Evolutionary conservation across 306 rosid genomes (phyloP), one percentile per base, ranked within the genome.

Genomic region (Prosopis cineraria): DNA sequence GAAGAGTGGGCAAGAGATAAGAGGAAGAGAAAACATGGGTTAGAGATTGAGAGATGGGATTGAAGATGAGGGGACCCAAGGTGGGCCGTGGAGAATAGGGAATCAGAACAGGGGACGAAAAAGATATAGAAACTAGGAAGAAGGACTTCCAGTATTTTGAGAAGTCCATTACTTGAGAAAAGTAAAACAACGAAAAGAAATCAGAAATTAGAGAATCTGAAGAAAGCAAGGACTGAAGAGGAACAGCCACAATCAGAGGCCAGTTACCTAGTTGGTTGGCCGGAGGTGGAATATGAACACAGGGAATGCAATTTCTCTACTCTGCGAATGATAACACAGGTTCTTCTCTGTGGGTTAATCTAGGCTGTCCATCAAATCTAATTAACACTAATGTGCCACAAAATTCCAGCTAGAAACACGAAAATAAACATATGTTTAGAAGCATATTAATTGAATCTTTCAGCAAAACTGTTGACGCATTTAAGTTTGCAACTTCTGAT

Each of bases 21-120:
- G 85, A 31, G 16, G 87, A 88, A 24, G 91, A 81, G 58, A 83
- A 79, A 25, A 93, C 72, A 66, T 6, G 62, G 10, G 78, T 62
- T 4, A 79, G 70, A 0, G 91, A 39, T 6, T 56, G 8, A 64
- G 87, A 84, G 25, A 68, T 40, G 1, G 95, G 93, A 77, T 85
- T 88, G 74, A 93, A 93, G 67, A 80, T 6, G 22, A 91, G 90
- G 20, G 98, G 97, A 19, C 98, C 98, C 2, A 88, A 9, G 0
- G 66, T 27, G 9, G 67, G 3, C 36, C 40, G 55, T 17, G 70
- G 13, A 5, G 83, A 31, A 41, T 78, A 72, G 17, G 22, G 24
- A 22, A 84, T 68, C 8, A 77, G 81, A 43, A 74, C 73, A 43
- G 81, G 81, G 43, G 87, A 52, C 12, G 79, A 71, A 29, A 68